Evolutionary conservation across 2,329 filamentous ascomycete genomes (phyloP).

Genomic region (Biscogniauxia marginata): DNA sequence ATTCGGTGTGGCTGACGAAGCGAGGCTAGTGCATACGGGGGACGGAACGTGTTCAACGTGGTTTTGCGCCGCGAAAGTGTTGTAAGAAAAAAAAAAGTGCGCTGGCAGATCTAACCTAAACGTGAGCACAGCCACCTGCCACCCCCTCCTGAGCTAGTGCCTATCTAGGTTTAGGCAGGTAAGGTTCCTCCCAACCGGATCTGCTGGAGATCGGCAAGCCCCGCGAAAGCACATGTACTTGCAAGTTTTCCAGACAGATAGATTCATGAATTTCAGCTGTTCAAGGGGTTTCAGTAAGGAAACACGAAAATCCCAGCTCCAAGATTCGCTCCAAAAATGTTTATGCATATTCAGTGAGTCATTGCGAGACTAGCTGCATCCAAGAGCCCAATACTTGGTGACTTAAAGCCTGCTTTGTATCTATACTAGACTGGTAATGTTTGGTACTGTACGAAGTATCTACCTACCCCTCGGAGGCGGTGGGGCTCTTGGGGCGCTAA

Average conservation of each 20-base stretch:
- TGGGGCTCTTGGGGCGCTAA: not conserved
- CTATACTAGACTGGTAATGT: not conserved
- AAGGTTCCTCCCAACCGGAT: not conserved
- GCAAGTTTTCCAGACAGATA: not conserved
- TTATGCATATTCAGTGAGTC: not conserved
- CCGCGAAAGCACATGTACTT: not conserved
- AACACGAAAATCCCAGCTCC: not conserved
- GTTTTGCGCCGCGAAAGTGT: no score
- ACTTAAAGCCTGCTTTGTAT: not conserved
- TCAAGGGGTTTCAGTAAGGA: not conserved
- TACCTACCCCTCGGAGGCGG: not conserved
- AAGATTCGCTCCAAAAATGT: not conserved
- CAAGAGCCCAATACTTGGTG: not conserved
- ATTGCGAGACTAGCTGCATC: not conserved
- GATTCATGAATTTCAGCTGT: not conserved
- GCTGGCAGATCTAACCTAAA: not conserved
- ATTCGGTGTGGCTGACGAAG: not conserved
- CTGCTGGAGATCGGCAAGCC: not conserved
- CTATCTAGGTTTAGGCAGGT: not conserved
- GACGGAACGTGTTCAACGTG: no score
- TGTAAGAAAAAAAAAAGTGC: no score
- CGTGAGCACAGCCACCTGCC: not conserved
- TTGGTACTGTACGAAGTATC: not conserved
- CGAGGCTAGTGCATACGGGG: not conserved
- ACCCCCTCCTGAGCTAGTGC: not conserved